Evolutionary conservation across 148 eudicot species (phyloP).

Genomic region (Diospyros lotus): DNA sequence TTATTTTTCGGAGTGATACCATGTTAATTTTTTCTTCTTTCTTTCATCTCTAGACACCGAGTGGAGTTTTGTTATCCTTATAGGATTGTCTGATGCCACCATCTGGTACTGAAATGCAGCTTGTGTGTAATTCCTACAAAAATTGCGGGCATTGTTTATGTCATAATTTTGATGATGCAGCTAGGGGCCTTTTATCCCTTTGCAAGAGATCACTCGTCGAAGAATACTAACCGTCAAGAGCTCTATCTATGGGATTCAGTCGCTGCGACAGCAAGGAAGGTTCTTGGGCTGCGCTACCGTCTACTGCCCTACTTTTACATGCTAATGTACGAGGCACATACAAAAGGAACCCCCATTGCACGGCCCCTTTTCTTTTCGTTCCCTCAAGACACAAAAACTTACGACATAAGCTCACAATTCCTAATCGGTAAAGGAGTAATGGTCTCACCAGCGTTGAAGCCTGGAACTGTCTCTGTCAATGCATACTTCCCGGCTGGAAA

Average conservation of each 20-base stretch:
- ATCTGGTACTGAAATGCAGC: neutral
- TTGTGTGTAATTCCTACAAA: neutral
- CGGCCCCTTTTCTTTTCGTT: conserved; percentile 85
- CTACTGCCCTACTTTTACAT: conserved; percentile 76
- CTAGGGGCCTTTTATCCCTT: conserved; percentile 91
- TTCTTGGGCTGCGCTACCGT: conserved; percentile 66
- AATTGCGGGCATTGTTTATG: neutral
- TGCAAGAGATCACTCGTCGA: conserved; percentile 67
- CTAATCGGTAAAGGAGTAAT: conserved; percentile 69
- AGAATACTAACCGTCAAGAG: conserved; percentile 43
- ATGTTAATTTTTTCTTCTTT: too few relatives aligned
- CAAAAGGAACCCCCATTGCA: conserved; percentile 57
- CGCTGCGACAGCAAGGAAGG: conserved; percentile 65
- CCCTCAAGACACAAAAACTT: conserved; percentile 50
- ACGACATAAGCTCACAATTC: conserved; percentile 59
- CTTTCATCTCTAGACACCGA: too few relatives aligned
- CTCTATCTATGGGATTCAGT: conserved; percentile 79
- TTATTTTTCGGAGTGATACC: too few relatives aligned
- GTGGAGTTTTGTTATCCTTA: too few relatives aligned
- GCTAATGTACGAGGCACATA: conserved; percentile 62
- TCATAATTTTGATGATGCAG: conserved; percentile 27
- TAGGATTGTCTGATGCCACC: too few relatives aligned
- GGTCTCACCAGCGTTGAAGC: conserved; percentile 68
- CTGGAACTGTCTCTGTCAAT: conserved; percentile 38
- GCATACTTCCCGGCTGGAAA: conserved; percentile 79